Conservation (phyloP, 306 rosid species). For the Sicyos edulis region DNA sequence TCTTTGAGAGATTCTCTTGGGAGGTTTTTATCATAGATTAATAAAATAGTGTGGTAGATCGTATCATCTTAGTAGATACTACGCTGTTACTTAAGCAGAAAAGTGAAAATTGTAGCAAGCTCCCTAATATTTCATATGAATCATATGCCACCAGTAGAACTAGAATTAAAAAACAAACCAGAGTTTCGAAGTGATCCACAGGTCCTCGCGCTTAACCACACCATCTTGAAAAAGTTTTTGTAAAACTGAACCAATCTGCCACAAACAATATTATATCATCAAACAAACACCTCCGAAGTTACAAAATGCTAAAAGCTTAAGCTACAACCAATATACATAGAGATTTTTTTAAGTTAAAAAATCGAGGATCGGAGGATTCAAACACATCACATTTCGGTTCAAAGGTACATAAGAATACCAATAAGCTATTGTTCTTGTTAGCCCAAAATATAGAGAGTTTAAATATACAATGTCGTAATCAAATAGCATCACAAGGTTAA, state of each 20-base stretch:
- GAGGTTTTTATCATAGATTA: no score
- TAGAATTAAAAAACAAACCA: conserved; percentile 38
- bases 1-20: no score
- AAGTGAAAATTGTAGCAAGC: not conserved
- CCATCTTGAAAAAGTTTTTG: conserved; percentile 68
- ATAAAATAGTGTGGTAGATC: no score
- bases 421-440: no score
- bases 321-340: no score
- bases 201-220: conserved; percentile 69
- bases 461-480: not conserved
- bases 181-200: conserved; percentile 88
- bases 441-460: not conserved
- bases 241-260: conserved; percentile 61
- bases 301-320: no score
- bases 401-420: no score
- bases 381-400: no score
- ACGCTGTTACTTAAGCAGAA: not conserved
- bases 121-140: not conserved
- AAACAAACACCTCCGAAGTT: no score
- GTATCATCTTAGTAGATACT: no score
- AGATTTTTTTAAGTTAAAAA: no score
- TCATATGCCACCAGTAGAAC: not conserved
- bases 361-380: no score
- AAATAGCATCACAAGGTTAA: not conserved
- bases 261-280: not conserved